Percentiles rank a stretch among this genome's conserved stretches.
These are phyloP conservation scores for Cryoendolithus antarcticus DNA, from an alignment of 2,329 filamentous ascomycete genomes.

Conservation along the genomic window DNA sequence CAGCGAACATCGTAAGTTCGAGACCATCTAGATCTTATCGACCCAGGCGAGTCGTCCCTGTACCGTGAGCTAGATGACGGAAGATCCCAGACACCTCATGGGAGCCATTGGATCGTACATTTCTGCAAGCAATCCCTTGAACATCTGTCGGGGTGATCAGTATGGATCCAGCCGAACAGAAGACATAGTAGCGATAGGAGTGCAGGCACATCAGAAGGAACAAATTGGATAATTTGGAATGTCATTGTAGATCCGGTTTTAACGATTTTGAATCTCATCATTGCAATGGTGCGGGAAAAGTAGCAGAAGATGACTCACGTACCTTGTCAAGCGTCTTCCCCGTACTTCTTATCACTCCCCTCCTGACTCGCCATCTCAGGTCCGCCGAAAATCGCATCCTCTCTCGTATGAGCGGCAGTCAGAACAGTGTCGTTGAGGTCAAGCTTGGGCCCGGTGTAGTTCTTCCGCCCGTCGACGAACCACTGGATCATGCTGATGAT, in stretches of 20 bases:
- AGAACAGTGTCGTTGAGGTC: constrained; percentile 19
- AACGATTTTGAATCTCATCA: background rate
- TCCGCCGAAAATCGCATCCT: constrained; percentile 1
- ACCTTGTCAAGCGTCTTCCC: background rate
- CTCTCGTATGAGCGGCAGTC: constrained; percentile 12
- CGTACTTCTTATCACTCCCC: background rate
- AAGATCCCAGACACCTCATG: too few relatives aligned
- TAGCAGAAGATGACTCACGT: too few relatives aligned
- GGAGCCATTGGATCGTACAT: too few relatives aligned
- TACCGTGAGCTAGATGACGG: too few relatives aligned
- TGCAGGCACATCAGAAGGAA: background rate
- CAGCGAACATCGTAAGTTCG: too few relatives aligned
- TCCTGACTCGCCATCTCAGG: background rate
- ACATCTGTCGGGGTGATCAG: too few relatives aligned
- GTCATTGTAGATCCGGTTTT: background rate
- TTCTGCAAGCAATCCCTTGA: too few relatives aligned
- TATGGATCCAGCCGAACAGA: too few relatives aligned
- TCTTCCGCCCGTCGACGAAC: constrained; percentile 46
- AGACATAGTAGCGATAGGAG: background rate
- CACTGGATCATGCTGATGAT: constrained; percentile 42
- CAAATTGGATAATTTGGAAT: background rate
- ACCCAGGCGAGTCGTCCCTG: too few relatives aligned
- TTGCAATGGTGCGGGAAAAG: too few relatives aligned
- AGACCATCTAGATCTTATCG: too few relatives aligned
- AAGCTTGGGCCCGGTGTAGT: constrained; percentile 37